These are phyloP conservation scores for Rutstroemia sp. DNA, from an alignment of 2,329 filamentous ascomycete species.

Conservation along the genomic window DNA sequence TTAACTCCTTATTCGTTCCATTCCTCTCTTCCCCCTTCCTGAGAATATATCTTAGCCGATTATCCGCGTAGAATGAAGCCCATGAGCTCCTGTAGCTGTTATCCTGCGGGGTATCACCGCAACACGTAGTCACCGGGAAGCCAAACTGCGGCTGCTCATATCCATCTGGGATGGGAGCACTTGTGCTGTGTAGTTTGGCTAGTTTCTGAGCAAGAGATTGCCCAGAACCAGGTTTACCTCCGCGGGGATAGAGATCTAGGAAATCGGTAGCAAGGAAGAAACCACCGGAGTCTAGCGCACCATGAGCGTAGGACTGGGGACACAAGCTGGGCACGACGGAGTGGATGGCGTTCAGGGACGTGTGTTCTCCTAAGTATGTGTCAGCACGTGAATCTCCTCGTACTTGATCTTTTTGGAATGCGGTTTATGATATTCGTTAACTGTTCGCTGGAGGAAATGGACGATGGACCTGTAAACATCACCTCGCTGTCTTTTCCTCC, in stretches of 20 bases:
- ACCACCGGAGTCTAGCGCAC: conserved; percentile 40
- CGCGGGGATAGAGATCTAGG: conserved; percentile 49
- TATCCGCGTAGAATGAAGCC: conserved; percentile 80
- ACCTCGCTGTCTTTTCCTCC: conserved; percentile 51
- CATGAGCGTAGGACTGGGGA: conserved; percentile 68
- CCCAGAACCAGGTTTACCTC: conserved; percentile 28
- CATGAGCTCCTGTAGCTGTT: conserved; percentile 68
- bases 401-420: too few species aligned
- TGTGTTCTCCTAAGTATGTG: conserved; percentile 59
- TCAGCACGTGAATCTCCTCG: conserved; percentile 5
- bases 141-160: conserved; percentile 62
- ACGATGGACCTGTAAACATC: conserved; percentile 59
- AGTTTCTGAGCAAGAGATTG: conserved; percentile 65
- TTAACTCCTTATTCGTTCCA: conserved; percentile 56
- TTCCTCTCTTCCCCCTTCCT: conserved; percentile 50
- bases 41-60: conserved; percentile 61
- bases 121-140: conserved; percentile 79
- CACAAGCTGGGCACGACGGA: conserved; percentile 64
- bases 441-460: not conserved
- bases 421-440: too few species aligned
- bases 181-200: conserved; percentile 68
- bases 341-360: conserved; percentile 77
- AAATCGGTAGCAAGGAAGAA: conserved; percentile 69
- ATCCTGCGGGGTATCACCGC: conserved; percentile 75
- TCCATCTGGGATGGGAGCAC: conserved; percentile 57